These are phyloP conservation scores for Sclerotinia spermophila DNA, from an alignment of 2,329 filamentous ascomycete species.

Conservation along the genomic window DNA sequence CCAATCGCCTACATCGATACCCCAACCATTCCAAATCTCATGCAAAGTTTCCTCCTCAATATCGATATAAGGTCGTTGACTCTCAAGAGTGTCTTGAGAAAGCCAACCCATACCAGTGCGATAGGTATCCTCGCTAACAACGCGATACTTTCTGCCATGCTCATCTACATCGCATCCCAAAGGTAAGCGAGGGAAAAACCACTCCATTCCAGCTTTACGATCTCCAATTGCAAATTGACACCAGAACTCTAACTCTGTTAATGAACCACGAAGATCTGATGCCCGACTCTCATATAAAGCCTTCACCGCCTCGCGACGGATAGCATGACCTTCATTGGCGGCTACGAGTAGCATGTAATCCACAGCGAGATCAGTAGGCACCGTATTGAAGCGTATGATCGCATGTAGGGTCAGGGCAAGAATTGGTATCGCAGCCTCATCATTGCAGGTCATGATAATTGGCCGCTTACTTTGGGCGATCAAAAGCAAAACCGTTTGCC, in stretches of 20 bases:
- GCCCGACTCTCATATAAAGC: slow-evolving; percentile 66
- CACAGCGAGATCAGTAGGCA: slow-evolving; percentile 63
- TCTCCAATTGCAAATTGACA: slow-evolving; percentile 95
- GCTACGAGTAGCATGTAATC: slow-evolving; percentile 81
- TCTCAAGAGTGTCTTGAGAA: slow-evolving; percentile 54
- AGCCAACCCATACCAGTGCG: slow-evolving; percentile 73
- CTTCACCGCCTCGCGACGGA: slow-evolving; percentile 63
- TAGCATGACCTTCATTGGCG: slow-evolving; percentile 81
- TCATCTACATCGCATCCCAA: slow-evolving; percentile 65
- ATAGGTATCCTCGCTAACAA: slow-evolving; percentile 80
- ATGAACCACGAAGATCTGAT: slow-evolving; percentile 72
- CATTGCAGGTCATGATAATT: slow-evolving; percentile 92
- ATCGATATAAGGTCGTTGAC: slow-evolving; percentile 40
- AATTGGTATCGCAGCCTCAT: slow-evolving; percentile 77
- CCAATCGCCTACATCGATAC: slow-evolving; percentile 59
- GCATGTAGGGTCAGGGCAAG: slow-evolving; percentile 75
- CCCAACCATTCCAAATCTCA: slow-evolving; percentile 66
- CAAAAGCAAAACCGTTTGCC: slow-evolving; percentile 74
- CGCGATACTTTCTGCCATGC: slow-evolving; percentile 65
- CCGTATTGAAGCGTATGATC: slow-evolving; percentile 70
- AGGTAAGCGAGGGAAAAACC: slow-evolving; percentile 80
- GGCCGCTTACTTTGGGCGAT: slow-evolving; percentile 83
- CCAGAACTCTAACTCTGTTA: slow-evolving; percentile 90
- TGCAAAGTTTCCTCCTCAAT: slow-evolving; percentile 60
- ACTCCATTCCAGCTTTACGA: slow-evolving; percentile 80